A percentile compares a stretch with the other conserved stretches of the same genome.
phyloP scores from a whole-genome alignment of 1,284 basidiomycete species.

The Cutaneotrichosporon daszewskae region DNA sequence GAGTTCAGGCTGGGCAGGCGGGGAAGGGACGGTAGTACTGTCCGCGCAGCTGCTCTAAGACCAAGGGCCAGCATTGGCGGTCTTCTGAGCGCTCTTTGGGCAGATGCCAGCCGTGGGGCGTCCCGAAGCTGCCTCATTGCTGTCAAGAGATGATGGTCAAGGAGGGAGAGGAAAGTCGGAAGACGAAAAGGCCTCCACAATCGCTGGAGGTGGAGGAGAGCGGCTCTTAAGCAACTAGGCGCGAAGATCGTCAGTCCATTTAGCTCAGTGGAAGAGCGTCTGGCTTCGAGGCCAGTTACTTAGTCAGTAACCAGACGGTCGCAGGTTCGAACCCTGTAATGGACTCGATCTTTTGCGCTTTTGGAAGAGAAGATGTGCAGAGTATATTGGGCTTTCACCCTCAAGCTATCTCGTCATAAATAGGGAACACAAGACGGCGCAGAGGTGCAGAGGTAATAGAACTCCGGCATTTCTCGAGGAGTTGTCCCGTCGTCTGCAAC shows the following conservation, averaged over 20 bases:
- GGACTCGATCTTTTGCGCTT: conserved; percentile 1
- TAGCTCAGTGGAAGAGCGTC: conserved; percentile 7
- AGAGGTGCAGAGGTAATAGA: too few relatives aligned
- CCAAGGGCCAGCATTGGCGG: not conserved
- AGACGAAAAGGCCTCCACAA: too few relatives aligned
- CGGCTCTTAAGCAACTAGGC: not conserved
- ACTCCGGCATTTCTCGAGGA: too few relatives aligned
- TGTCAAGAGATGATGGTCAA: not conserved
- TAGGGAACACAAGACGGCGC: too few relatives aligned
- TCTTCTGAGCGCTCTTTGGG: not conserved
- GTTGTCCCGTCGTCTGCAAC: too few relatives aligned
- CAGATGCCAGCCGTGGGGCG: not conserved
- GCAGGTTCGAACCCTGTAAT: conserved; percentile 11
- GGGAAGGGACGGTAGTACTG: not conserved
- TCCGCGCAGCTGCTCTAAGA: not conserved
- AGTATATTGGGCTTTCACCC: too few relatives aligned
- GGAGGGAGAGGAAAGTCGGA: too few relatives aligned
- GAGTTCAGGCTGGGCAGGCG: too few relatives aligned
- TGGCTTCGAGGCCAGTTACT: conserved; percentile 1
- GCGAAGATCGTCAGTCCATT: not conserved
- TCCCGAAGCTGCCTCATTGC: conserved; percentile 11
- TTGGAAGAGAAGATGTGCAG: too few relatives aligned
- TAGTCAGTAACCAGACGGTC: conserved; percentile 1
- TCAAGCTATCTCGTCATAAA: too few relatives aligned
- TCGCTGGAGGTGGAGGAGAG: not conserved